These are phyloP conservation scores for Claviceps quebecensis DNA, from an alignment of 2,329 filamentous ascomycete species.

Conservation along the genomic window DNA sequence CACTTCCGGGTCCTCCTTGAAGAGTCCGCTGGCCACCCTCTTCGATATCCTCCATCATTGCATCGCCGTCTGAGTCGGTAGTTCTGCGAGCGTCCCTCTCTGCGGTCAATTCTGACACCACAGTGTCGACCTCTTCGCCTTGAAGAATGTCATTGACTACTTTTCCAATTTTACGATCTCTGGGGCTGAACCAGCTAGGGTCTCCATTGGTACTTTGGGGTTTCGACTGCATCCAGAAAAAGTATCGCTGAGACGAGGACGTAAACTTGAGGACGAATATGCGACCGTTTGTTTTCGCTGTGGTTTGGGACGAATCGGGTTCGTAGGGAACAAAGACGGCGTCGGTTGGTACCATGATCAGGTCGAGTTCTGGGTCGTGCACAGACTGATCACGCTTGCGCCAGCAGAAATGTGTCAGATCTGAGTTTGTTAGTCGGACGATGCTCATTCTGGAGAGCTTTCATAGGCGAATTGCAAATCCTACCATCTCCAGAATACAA, in stretches of 20 bases:
- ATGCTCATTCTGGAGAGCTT: background rate
- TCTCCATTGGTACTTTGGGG: conserved; percentile 57
- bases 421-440: conserved; percentile 25
- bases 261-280: conserved; percentile 89
- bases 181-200: conserved; percentile 64
- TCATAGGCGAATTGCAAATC: background rate
- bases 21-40: conserved; percentile 45
- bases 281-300: conserved; percentile 65
- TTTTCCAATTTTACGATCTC: conserved; percentile 76
- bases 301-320: conserved; percentile 38
- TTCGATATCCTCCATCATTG: conserved; percentile 46
- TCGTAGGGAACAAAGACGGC: conserved; percentile 77
- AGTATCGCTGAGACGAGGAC: conserved; percentile 77
- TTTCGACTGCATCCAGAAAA: conserved; percentile 96
- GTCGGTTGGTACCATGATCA: conserved; percentile 87
- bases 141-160: conserved; percentile 75
- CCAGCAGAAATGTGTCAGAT: conserved; percentile 96
- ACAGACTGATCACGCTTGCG: conserved; percentile 59
- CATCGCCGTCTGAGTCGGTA: conserved; percentile 35
- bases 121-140: conserved; percentile 68
- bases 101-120: conserved; percentile 55
- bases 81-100: conserved; percentile 37
- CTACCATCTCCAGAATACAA: conserved; percentile 81
- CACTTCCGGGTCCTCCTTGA: conserved; percentile 45
- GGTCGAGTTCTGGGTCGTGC: conserved; percentile 66